Percentiles rank a stretch among this genome's conserved stretches.
Conservation (phyloP, 371 early-diverging fungal species). For the Rhizopus sp. region DNA sequence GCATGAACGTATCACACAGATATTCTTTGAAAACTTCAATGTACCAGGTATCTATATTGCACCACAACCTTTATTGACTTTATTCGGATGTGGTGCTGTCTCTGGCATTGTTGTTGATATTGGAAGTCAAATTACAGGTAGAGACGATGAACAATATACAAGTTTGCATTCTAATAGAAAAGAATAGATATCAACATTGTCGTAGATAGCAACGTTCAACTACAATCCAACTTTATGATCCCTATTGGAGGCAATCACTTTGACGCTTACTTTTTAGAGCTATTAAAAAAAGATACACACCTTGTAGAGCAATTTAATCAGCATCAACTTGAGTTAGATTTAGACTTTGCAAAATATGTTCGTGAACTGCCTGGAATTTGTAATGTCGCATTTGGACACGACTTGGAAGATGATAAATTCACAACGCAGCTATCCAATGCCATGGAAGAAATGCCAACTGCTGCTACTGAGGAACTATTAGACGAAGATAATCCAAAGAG, state of each 20-base stretch:
- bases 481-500: slow-evolving; percentile 25
- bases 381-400: slow-evolving; percentile 52
- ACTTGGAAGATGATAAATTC: slow-evolving; percentile 32
- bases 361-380: slow-evolving; percentile 63
- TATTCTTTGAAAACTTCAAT: slow-evolving; percentile 90
- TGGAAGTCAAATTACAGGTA: slow-evolving; percentile 78
- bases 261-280: slow-evolving; percentile 57
- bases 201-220: slow-evolving; percentile 66
- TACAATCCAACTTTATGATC: slow-evolving; percentile 59
- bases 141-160: neutral
- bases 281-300: slow-evolving; percentile 59
- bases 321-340: slow-evolving; percentile 40
- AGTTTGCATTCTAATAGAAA: neutral
- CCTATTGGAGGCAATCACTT: slow-evolving; percentile 74
- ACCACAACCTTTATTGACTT: slow-evolving; percentile 80
- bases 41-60: slow-evolving; percentile 84
- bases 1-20: slow-evolving; percentile 79
- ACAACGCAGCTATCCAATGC: slow-evolving; percentile 24
- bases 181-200: slow-evolving; percentile 69
- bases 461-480: slow-evolving; percentile 39
- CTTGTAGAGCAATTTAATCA: slow-evolving; percentile 47
- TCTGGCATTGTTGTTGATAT: slow-evolving; percentile 90
- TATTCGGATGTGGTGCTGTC: slow-evolving; percentile 78
- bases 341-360: slow-evolving; percentile 59
- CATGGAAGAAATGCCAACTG: slow-evolving; percentile 31